Percentiles rank a stretch among this genome's conserved stretches.
These are phyloP conservation scores for Phialemoniopsis sp. DNA, from an alignment of 2,329 filamentous ascomycete species.

Conservation along the genomic window DNA sequence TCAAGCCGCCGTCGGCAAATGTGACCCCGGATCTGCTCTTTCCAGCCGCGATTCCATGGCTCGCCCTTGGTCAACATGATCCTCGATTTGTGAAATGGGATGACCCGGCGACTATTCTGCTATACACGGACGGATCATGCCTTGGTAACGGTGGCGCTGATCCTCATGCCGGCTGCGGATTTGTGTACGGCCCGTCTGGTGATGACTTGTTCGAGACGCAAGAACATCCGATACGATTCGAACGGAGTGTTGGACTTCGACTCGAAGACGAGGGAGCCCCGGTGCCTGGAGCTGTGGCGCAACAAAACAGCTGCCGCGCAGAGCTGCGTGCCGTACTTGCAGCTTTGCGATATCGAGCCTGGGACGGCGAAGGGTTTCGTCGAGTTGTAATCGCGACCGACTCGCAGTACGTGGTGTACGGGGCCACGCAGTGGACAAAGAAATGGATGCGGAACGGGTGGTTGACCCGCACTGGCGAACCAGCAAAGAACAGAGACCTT, in stretches of 20 bases:
- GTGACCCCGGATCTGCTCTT: no score
- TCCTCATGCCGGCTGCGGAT: constrained; percentile 16
- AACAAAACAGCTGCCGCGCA: constrained; percentile 43
- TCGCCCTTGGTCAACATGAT: no score
- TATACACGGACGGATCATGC: constrained; percentile 27
- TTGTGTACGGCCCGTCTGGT: constrained; percentile 18
- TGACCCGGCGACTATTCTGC: neutral
- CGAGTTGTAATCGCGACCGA: constrained; percentile 49
- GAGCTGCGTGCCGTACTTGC: constrained; percentile 51
- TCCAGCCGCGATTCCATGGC: no score
- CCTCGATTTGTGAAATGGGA: no score
- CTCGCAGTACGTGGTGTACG: constrained; percentile 43
- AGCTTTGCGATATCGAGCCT: constrained; percentile 38
- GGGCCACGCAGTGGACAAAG: constrained; percentile 35
- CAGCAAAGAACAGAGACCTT: constrained; percentile 46
- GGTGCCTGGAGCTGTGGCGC: no score
- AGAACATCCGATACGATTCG: no score
- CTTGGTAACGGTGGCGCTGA: constrained; percentile 21
- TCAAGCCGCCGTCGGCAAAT: no score
- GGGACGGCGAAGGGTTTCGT: constrained; percentile 32
- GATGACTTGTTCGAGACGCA: no score
- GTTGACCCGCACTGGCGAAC: constrained; percentile 23
- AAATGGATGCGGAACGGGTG: constrained; percentile 41
- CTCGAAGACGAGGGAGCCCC: no score
- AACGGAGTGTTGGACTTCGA: no score